Conservation (phyloP, 176 grass and related monocot species). For the Puccinellia tenuiflora region DNA sequence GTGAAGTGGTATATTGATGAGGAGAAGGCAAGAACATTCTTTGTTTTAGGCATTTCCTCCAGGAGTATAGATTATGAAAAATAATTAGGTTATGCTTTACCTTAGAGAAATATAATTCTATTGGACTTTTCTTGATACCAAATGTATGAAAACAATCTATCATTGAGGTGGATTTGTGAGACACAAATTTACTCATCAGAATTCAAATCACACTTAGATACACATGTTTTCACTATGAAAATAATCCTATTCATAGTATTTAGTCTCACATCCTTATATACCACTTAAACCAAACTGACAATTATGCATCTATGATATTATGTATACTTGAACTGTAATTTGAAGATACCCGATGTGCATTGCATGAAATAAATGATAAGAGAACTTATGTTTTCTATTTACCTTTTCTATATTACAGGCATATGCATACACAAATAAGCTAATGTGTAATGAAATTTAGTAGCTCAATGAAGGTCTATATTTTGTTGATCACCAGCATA, state of each 20-base stretch:
- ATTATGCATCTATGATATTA: neutral
- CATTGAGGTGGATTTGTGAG: neutral
- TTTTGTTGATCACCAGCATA: neutral
- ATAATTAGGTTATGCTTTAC: neutral
- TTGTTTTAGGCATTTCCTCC: neutral
- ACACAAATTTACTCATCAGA: neutral
- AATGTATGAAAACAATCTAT: neutral
- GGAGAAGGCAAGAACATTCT: neutral
- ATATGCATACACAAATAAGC: neutral
- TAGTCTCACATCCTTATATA: neutral
- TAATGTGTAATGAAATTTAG: neutral
- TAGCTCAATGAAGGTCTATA: neutral
- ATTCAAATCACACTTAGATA: too few relatives aligned
- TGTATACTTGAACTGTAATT: neutral
- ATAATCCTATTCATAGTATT: too few relatives aligned
- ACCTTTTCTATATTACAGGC: neutral
- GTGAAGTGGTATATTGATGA: rapidly evolving
- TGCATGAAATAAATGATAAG: neutral
- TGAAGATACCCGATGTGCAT: neutral
- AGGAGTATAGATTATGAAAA: neutral
- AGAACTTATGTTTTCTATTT: neutral
- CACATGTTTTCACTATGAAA: too few relatives aligned
- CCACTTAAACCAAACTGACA: neutral
- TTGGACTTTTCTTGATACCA: neutral
- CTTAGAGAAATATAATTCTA: neutral